phyloP scores from a whole-genome alignment of 2,329 filamentous ascomycete species.

The Penicillium sp. region DNA sequence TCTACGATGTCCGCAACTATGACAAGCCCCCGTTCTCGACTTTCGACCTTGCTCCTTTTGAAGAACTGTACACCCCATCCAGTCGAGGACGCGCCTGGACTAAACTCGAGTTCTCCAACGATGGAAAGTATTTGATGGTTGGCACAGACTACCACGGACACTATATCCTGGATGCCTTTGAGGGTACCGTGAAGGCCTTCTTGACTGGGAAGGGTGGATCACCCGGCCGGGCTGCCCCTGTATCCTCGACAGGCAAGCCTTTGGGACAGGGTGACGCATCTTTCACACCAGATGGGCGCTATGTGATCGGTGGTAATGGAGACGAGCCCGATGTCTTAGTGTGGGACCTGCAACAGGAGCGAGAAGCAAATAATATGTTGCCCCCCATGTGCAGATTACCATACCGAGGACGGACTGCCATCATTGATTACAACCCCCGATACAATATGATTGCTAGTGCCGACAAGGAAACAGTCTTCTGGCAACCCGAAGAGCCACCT shows the following conservation, averaged over 20 bases:
- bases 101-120: slow-evolving; percentile 91
- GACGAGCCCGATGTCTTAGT: slow-evolving; percentile 70
- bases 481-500: slow-evolving; percentile 65
- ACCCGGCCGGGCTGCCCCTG: slow-evolving; percentile 50
- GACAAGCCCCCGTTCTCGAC: slow-evolving; percentile 85
- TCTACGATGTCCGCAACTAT: slow-evolving; percentile 93
- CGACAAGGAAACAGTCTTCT: slow-evolving; percentile 78
- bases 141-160: slow-evolving; percentile 82
- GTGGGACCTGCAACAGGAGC: slow-evolving; percentile 72
- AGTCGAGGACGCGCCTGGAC: slow-evolving; percentile 66
- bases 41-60: slow-evolving; percentile 68
- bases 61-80: slow-evolving; percentile 54
- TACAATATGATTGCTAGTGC: slow-evolving; percentile 90
- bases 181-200: slow-evolving; percentile 74
- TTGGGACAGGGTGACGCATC: slow-evolving; percentile 71
- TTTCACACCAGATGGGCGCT: slow-evolving; percentile 86
- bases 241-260: slow-evolving; percentile 55
- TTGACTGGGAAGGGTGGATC: slow-evolving; percentile 52
- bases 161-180: slow-evolving; percentile 90
- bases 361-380: slow-evolving; percentile 55
- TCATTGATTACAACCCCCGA: slow-evolving; percentile 84
- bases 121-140: slow-evolving; percentile 81
- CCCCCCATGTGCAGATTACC: slow-evolving; percentile 41
- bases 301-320: slow-evolving; percentile 75
- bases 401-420: slow-evolving; percentile 60